A percentile compares a stretch with the other conserved stretches of the same genome.
phyloP scores from a whole-genome alignment of 495 filamentous ascomycete species.

The Penicillium nucicola region DNA sequence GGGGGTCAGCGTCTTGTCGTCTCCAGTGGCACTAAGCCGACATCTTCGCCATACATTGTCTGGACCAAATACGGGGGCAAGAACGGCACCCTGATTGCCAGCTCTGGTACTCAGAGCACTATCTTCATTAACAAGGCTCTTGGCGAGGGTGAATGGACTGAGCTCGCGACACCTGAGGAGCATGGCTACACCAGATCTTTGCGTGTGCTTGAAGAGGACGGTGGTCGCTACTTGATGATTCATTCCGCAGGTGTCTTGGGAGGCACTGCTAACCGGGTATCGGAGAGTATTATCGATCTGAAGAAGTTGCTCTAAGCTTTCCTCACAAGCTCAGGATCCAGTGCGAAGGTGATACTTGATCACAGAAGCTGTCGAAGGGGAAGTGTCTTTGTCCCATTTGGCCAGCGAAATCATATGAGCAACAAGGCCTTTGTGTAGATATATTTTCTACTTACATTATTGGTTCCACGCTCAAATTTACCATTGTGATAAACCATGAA shows the following conservation, averaged over 20 bases:
- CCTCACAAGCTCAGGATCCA: too few relatives aligned
- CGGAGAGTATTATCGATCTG: slow-evolving; percentile 32
- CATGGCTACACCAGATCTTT: slow-evolving; percentile 50
- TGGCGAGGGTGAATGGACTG: slow-evolving; percentile 56
- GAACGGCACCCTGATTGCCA: slow-evolving; percentile 59
- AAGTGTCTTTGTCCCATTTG: too few relatives aligned
- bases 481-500: too few relatives aligned
- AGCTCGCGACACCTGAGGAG: slow-evolving; percentile 43
- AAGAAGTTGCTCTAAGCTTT: slow-evolving; percentile 5
- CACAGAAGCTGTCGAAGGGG: too few relatives aligned
- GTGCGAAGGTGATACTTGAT: too few relatives aligned
- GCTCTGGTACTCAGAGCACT: slow-evolving; percentile 44
- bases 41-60: slow-evolving; percentile 51
- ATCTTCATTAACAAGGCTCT: slow-evolving; percentile 58
- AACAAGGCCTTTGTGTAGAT: too few relatives aligned
- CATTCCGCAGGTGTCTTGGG: slow-evolving; percentile 27
- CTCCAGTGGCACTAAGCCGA: slow-evolving; percentile 48
- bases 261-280: slow-evolving; percentile 26
- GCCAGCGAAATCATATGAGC: too few relatives aligned
- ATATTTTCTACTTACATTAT: too few relatives aligned
- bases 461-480: too few relatives aligned
- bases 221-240: slow-evolving; percentile 23
- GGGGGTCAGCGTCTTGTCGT: slow-evolving; percentile 40
- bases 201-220: slow-evolving; percentile 36
- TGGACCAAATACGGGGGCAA: slow-evolving; percentile 52